Base-by-base conservation (phyloP, 1,284 basidiomycete genomes). In the Anthracocystis panici-leucophaei region DNA sequence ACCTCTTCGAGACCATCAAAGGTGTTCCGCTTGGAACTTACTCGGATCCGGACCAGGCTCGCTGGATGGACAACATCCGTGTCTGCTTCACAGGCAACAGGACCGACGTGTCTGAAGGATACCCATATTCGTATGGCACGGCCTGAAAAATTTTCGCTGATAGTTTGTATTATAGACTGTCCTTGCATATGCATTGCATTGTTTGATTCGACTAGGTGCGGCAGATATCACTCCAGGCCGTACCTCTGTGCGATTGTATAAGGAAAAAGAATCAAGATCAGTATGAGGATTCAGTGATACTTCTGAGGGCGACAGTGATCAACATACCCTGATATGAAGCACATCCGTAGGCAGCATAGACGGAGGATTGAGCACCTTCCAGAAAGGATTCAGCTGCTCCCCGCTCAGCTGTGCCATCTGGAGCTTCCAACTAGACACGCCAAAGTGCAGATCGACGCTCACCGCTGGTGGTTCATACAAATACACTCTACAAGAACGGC, bases 291-390 rank as follows among this genome's bases (percentile, higher is more conserved):
- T 21, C n/a, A 14, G 29, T 3, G 18, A 31, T 38, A 7, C 27
- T 7, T 27, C 27, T 27, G 27, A 27, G 27, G 27, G 27, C 27
- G 27, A 27, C 7, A 27, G 27, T 7, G 18, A 31, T 38, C n/a
- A 10, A 57, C 62, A 52, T 48, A 59, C 63, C 62, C 52, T 71
- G 55, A 75, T 57, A 44, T 77, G 68, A 20, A 81, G 57, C 35
- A 74, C 65, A 31, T 77, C 68, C 20, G 75, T 81, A 9, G 79
- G 79, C 31, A 81, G 51, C 79, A 81, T 81, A 27, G 62, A 45
- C 12, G 79, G 77, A 29, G 77, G 77, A 52, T 79, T 72, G 63
- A 78, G 69, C 33, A 65, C 49, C 64, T 79, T 75, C 67, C 73
- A 81, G 61, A 71, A 57, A 5, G 54, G 58, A 33, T 62, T 68